phyloP scores from a whole-genome alignment of 768 basidiomycete genomes.

The Panaeolus papilionaceus region DNA sequence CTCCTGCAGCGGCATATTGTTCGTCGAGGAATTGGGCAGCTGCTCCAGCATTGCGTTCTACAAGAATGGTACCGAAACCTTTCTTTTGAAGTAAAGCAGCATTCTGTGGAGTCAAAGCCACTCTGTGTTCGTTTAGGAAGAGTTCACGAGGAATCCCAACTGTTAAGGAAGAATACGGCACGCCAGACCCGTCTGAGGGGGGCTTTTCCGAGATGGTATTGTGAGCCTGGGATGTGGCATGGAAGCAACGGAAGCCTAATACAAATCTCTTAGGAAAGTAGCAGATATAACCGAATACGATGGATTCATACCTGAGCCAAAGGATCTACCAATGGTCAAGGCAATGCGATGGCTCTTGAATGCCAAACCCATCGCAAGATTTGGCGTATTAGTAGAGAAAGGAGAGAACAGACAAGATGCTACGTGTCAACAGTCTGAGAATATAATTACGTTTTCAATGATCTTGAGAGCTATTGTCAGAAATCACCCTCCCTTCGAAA shows the following conservation, averaged over 20 bases:
- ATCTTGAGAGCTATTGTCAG: not conserved
- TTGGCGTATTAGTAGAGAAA: constrained; percentile 33
- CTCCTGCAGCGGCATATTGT: constrained; percentile 81
- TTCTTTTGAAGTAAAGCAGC: constrained; percentile 79
- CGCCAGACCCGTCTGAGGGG: constrained; percentile 38
- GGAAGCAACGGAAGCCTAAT: constrained; percentile 41
- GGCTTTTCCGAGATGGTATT: constrained; percentile 37
- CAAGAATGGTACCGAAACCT: constrained; percentile 74
- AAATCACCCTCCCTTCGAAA: constrained; percentile 1
- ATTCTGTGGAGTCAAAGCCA: constrained; percentile 84
- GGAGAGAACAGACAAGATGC: constrained; percentile 18
- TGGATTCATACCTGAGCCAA: not conserved
- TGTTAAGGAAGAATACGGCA: constrained; percentile 73
- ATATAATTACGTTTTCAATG: constrained; percentile 19
- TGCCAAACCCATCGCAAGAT: constrained; percentile 33
- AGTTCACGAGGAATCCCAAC: constrained; percentile 82
- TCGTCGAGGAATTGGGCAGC: constrained; percentile 83
- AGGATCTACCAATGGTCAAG: constrained; percentile 20
- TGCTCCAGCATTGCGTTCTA: constrained; percentile 74
- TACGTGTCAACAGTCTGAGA: constrained; percentile 23
- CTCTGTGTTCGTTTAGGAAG: constrained; percentile 80
- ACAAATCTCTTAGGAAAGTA: constrained; percentile 13
- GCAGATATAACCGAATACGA: not conserved
- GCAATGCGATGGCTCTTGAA: constrained; percentile 31
- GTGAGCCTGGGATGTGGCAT: constrained; percentile 32